Evolutionary conservation across 2,329 filamentous ascomycete species (phyloP).

Genomic region (Exophiala spinifera): DNA sequence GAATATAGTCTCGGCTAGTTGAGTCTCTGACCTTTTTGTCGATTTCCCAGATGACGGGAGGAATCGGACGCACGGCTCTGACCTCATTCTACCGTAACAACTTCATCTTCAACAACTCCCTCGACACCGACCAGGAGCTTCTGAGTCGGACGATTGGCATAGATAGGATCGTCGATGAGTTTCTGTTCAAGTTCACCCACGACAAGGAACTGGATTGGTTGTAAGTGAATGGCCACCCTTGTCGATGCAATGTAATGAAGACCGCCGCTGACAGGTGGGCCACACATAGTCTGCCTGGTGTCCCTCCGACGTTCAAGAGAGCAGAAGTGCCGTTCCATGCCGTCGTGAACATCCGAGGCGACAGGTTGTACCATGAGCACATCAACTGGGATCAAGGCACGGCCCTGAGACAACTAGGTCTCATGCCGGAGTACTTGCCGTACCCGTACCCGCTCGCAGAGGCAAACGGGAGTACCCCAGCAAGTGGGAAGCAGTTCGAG

Average conservation of each 20-base stretch:
- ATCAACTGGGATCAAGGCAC: constrained; percentile 68
- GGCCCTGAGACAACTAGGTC: constrained; percentile 57
- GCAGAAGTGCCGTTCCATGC: constrained; percentile 57
- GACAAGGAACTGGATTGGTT: constrained; percentile 63
- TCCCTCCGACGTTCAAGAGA: constrained; percentile 54
- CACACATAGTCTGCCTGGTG: constrained; percentile 47
- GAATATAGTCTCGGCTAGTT: no score
- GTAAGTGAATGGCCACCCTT: constrained; percentile 29
- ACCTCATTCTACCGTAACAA: constrained; percentile 68
- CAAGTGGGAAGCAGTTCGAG: no score
- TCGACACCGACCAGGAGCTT: constrained; percentile 64
- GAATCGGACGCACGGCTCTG: constrained; percentile 61
- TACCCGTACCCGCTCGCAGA: constrained; percentile 52
- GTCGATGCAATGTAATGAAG: not conserved
- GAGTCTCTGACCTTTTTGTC: no score
- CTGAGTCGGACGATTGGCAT: constrained; percentile 68
- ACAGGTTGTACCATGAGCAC: constrained; percentile 66
- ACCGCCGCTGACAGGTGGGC: no score
- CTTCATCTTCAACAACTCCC: constrained; percentile 71
- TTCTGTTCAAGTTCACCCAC: constrained; percentile 64
- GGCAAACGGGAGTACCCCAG: constrained; percentile 30
- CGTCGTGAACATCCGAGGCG: constrained; percentile 65
- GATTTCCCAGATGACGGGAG: constrained; percentile 57
- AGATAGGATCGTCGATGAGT: constrained; percentile 69
- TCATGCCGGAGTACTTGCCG: constrained; percentile 63